Percentiles rank a stretch among this genome's conserved stretches.
These are phyloP conservation scores for Ogataea hybrid DNA, from an alignment of 1,139 yeast genomes.

Conservation along the genomic window DNA sequence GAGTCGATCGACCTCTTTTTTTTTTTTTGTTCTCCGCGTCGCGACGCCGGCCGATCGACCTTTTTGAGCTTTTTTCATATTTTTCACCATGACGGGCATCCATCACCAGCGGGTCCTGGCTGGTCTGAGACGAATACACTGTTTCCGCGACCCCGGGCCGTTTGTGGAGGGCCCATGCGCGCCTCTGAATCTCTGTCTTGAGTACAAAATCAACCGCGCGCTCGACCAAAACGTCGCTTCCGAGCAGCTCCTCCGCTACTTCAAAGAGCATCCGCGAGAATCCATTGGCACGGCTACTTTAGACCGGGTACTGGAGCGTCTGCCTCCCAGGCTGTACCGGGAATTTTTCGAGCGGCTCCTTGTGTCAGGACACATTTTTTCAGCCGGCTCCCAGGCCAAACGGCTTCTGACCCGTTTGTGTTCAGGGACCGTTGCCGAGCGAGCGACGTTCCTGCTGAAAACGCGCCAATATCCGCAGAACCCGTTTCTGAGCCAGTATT, in stretches of 20 bases:
- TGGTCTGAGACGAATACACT: conserved; percentile 3
- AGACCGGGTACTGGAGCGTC: not conserved
- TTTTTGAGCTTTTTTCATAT: not conserved
- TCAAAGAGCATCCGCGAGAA: conserved; percentile 1
- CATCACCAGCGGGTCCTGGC: conserved; percentile 4
- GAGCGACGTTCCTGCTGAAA: not conserved
- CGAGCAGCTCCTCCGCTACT: not conserved
- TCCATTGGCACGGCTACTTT: conserved; percentile 1
- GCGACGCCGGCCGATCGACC: too few species aligned
- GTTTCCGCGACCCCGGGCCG: conserved; percentile 1
- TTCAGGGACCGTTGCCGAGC: conserved; percentile 4
- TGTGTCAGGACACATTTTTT: conserved; percentile 1
- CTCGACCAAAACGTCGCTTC: conserved; percentile 1
- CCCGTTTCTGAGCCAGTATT: conserved; percentile 1
- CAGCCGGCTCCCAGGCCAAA: not conserved
- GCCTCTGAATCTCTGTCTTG: not conserved
- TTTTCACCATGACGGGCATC: conserved; percentile 2
- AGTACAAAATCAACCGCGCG: conserved; percentile 1
- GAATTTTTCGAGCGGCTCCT: conserved; percentile 1
- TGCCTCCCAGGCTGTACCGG: not conserved
- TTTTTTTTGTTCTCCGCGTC: too few species aligned
- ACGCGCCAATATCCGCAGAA: not conserved
- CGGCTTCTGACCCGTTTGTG: conserved; percentile 1
- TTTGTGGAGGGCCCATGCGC: not conserved
- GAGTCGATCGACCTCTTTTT: not conserved